phyloP scores from a whole-genome alignment of 2,329 filamentous ascomycete species.

The Aureobasidium namibiae region DNA sequence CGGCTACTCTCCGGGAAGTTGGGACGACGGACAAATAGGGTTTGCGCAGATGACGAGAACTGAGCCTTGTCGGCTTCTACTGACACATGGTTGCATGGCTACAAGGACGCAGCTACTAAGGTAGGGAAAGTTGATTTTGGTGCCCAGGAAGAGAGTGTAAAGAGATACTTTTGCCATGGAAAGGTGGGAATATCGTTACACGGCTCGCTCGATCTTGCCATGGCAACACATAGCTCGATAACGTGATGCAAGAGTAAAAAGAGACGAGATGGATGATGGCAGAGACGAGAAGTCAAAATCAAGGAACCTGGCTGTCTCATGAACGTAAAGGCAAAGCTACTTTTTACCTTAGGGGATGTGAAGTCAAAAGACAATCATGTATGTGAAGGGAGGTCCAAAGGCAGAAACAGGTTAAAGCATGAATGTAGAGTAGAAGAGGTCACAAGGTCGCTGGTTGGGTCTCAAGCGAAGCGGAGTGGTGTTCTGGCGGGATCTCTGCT shows the following conservation, averaged over 20 bases:
- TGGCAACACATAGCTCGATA: background rate
- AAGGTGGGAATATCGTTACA: background rate
- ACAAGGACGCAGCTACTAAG: no score
- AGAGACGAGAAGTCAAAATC: background rate
- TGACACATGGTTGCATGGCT: background rate
- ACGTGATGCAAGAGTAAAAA: background rate
- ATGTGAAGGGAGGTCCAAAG: background rate
- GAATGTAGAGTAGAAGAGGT: background rate
- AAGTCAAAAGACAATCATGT: background rate
- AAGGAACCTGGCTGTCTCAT: background rate
- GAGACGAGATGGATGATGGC: background rate
- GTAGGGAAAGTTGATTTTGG: background rate
- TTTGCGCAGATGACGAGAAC: background rate
- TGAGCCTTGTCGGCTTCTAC: background rate
- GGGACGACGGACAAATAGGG: background rate
- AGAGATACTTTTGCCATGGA: background rate
- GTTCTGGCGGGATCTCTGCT: background rate
- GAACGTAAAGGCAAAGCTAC: background rate
- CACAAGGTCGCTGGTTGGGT: background rate
- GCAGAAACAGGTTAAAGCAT: background rate
- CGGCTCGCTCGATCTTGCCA: background rate
- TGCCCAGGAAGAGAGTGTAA: background rate
- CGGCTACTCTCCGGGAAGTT: background rate
- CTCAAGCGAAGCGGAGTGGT: background rate
- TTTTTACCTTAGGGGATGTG: background rate